Percentiles rank a stretch among this genome's conserved stretches.
Conservation (phyloP, 2,329 filamentous ascomycete species). For the Calonectria crousiana region DNA sequence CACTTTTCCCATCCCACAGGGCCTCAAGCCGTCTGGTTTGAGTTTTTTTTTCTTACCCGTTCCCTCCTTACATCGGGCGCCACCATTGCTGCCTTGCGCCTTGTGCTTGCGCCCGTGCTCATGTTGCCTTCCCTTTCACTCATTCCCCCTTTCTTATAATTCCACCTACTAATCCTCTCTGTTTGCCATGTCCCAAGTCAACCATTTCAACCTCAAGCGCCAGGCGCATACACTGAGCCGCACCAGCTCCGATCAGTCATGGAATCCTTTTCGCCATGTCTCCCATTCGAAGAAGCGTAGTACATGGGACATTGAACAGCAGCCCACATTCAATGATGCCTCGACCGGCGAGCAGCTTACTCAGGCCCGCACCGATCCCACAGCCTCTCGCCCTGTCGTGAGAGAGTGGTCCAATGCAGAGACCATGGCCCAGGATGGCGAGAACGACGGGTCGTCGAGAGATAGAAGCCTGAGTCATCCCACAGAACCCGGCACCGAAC, state of each 20-base stretch:
- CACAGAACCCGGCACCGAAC: conserved; percentile 35
- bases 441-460: conserved; percentile 37
- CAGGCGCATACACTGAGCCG: conserved; percentile 58
- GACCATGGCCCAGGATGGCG: conserved; percentile 36
- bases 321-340: conserved; percentile 38
- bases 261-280: conserved; percentile 61
- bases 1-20: not conserved
- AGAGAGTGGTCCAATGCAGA: conserved; percentile 43
- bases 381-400: conserved; percentile 31
- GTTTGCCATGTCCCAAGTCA: conserved; percentile 52
- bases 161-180: conserved; percentile 7
- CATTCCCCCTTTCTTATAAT: not conserved
- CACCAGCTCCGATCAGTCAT: conserved; percentile 51
- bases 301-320: conserved; percentile 54
- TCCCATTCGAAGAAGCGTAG: conserved; percentile 36
- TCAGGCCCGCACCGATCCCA: conserved; percentile 52
- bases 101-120: not conserved
- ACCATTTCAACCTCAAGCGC: conserved; percentile 58
- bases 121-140: not conserved
- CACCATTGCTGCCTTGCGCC: not conserved
- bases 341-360: conserved; percentile 46
- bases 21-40: not conserved
- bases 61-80: conserved; percentile 24
- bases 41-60: not conserved
- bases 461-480: conserved; percentile 34